Conservation (phyloP, 306 rosid species). For the Boehmeria nivea region DNA sequence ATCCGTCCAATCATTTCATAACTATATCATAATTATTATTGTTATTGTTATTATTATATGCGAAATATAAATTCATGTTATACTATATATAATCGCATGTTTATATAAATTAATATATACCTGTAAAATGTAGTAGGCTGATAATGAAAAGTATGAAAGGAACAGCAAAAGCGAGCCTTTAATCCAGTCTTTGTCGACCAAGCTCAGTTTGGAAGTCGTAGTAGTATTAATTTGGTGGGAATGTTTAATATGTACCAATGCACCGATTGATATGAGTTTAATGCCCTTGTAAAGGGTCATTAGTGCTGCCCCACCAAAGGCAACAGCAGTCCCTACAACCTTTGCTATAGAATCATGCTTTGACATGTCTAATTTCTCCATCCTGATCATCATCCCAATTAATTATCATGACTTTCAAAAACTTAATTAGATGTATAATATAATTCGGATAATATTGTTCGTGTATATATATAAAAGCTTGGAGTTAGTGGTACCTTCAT, state of each 20-base stretch:
- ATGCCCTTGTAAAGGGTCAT: constrained; percentile 26
- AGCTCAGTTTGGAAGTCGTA: background rate
- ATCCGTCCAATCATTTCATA: too few species aligned
- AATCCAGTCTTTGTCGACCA: constrained; percentile 8
- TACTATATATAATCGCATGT: too few species aligned
- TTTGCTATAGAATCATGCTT: constrained; percentile 15
- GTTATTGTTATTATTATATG: too few species aligned
- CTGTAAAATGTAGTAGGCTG: constrained; percentile 18
- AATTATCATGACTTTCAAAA: too few species aligned
- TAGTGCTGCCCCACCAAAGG: constrained; percentile 18
- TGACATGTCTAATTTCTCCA: constrained; percentile 8
- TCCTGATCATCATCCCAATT: background rate
- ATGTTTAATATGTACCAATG: background rate
- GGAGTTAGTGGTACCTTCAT: too few species aligned
- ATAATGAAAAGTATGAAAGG: background rate
- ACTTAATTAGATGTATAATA: too few species aligned
- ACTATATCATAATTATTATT: too few species aligned
- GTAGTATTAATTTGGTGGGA: background rate
- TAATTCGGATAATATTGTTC: too few species aligned
- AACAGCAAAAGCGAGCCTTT: constrained; percentile 19
- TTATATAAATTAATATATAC: background rate
- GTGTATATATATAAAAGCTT: too few species aligned
- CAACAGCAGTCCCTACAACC: constrained; percentile 14
- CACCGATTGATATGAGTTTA: background rate
- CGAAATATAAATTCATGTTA: too few species aligned